These are phyloP conservation scores for Termitomyces titanicus DNA, from an alignment of 768 basidiomycete species.

Conservation along the genomic window DNA sequence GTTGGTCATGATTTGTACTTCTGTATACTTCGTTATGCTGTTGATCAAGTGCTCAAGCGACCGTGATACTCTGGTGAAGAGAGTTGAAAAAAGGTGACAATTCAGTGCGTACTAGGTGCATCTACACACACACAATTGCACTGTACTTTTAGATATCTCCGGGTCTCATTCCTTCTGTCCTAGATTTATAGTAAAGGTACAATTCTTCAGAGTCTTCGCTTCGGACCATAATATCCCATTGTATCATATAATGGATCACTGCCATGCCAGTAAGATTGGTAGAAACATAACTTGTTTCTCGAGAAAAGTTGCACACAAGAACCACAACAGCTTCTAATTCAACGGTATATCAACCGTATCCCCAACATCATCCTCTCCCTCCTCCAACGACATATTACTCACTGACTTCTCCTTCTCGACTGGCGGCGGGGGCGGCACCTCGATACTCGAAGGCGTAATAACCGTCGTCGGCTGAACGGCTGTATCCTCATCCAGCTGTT, in stretches of 20 bases:
- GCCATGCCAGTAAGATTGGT: too few species aligned
- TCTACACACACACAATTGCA: too few species aligned
- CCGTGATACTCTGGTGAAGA: too few species aligned
- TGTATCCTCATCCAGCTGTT: constrained; percentile 14
- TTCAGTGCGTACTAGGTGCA: too few species aligned
- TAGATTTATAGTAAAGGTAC: too few species aligned
- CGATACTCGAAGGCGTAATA: constrained; percentile 60
- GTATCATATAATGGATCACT: too few species aligned
- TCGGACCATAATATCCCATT: too few species aligned
- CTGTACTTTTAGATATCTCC: too few species aligned
- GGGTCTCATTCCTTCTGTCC: too few species aligned
- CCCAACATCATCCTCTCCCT: constrained; percentile 71
- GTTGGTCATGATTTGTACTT: constrained; percentile 40
- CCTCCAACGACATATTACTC: constrained; percentile 35
- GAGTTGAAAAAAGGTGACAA: too few species aligned
- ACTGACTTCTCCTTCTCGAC: constrained; percentile 64
- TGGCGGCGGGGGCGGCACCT: constrained; percentile 78
- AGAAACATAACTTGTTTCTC: background rate
- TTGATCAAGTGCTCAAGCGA: too few species aligned
- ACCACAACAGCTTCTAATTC: constrained; percentile 25
- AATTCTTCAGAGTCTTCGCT: too few species aligned
- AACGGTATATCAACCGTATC: constrained; percentile 73
- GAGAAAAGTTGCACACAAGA: background rate
- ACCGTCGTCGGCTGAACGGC: constrained; percentile 23
- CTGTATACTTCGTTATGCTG: background rate